These are phyloP conservation scores for Paecilomyces variotii DNA, from an alignment of 2,329 filamentous ascomycete genomes.

Conservation along the genomic window DNA sequence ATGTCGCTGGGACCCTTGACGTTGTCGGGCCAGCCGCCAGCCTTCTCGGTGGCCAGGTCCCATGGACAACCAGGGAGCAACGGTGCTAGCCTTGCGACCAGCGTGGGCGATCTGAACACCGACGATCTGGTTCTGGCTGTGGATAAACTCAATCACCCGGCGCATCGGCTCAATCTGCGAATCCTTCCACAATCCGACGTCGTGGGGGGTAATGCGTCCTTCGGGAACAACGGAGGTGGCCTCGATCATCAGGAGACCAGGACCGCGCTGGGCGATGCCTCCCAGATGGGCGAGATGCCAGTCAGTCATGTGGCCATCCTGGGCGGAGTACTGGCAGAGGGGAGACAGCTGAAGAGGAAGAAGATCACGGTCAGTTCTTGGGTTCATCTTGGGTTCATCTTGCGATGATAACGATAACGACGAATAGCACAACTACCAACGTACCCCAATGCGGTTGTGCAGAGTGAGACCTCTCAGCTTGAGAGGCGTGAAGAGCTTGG, in stretches of 20 bases:
- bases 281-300: conserved; percentile 80
- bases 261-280: conserved; percentile 67
- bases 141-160: conserved; percentile 67
- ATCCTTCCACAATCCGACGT: conserved; percentile 66
- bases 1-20: conserved; percentile 52
- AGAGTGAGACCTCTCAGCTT: conserved; percentile 53
- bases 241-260: conserved; percentile 67
- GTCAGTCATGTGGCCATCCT: conserved; percentile 65
- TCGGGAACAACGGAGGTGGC: conserved; percentile 67
- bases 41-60: conserved; percentile 39
- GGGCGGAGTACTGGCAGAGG: conserved; percentile 59
- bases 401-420: too few relatives aligned
- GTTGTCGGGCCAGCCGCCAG: conserved; percentile 48
- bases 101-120: conserved; percentile 78
- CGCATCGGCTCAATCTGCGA: conserved; percentile 64
- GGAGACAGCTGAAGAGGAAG: conserved; percentile 43
- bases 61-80: conserved; percentile 42
- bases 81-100: conserved; percentile 55
- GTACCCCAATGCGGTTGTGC: conserved; percentile 57
- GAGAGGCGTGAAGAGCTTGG: conserved; percentile 53
- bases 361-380: neutral
- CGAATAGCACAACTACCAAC: conserved; percentile 2
- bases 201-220: conserved; percentile 67
- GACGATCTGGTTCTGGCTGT: conserved; percentile 67
- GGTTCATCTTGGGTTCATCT: neutral